Percentiles rank a stretch among this genome's conserved stretches.
phyloP scores from a whole-genome alignment of 441 rosid genomes.

The Hypseocharis bilobata region DNA sequence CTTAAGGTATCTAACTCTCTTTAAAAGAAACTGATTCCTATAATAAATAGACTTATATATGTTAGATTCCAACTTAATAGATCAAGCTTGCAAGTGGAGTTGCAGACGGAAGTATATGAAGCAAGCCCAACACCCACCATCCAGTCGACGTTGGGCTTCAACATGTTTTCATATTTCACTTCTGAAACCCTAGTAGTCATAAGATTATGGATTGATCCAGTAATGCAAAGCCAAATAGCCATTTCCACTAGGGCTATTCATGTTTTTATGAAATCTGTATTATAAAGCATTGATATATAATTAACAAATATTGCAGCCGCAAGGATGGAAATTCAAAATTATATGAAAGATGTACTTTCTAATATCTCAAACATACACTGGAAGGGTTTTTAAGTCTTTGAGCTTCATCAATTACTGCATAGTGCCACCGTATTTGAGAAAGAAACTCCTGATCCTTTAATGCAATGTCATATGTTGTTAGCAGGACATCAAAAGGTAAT shows the following conservation, averaged over 20 bases:
- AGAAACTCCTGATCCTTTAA: conserved; percentile 72
- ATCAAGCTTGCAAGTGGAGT: no score
- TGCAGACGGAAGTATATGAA: no score
- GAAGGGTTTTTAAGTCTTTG: conserved; percentile 87
- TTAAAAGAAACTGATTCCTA: no score
- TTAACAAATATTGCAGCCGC: background rate
- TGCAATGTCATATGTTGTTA: conserved; percentile 74
- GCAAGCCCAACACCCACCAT: no score
- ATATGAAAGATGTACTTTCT: background rate
- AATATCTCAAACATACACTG: conserved; percentile 50
- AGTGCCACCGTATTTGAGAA: conserved; percentile 75
- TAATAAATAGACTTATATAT: no score
- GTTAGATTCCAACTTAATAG: no score
- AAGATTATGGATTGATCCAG: background rate
- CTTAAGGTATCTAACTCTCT: background rate
- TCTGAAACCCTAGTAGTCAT: background rate
- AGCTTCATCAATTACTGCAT: conserved; percentile 74
- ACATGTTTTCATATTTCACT: no score
- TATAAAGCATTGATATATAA: background rate
- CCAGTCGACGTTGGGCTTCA: no score
- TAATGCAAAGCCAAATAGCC: background rate
- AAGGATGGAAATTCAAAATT: background rate
- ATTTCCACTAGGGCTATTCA: background rate
- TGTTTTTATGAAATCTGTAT: background rate
- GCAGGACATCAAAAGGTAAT: conserved; percentile 60